Base-by-base conservation (phyloP, 768 basidiomycete species). In the Kwoniella botswanensis region DNA sequence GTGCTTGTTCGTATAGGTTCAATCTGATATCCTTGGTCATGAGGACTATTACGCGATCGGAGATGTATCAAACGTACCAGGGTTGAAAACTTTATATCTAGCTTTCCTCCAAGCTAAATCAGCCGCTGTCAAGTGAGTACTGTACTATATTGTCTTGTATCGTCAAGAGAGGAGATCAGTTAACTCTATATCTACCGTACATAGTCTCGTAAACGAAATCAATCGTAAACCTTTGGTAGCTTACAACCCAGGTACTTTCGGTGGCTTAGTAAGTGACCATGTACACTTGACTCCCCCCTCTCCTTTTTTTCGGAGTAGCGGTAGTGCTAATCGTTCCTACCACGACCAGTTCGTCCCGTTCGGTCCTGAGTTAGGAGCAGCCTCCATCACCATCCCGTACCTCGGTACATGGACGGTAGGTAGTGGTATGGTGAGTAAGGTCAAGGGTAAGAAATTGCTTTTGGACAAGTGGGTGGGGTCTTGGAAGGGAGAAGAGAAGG, bases 381-480 rank as follows among this genome's bases (percentile, higher is more conserved):
- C 76, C 9, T 63, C 64, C 2, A 12, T 76, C 56, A 76, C 71
- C 10, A 22, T 79, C 2, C 74, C 73, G 7, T 54, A 94, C 85
- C 94, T 98, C 91, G 95, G 96, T 84, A 94, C 93, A 26, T 81
- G 94, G 67, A 92, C 90, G n/a, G 91, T 90, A 24, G 93, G 93
- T 11, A 89, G 89, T 92, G 93, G 94, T 79, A 94, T 96, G 93
- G 87, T 94, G 42, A 95, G 96, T 84, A 91, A 91, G 4, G 90
- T 93, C 2, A 93, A 92, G 0, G 94, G 93, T 18, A 88, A 88
- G 79, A 91, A 93, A 68, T 94, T 96, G 92, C 84, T 88, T 69
- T 92, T 97, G 44, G 86, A 88, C 11, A 79, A 88, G 22, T 88
- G 93, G 52, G 83, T 87, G 71, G 90, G 93, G 3, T 84, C 90